Evolutionary conservation across 2,329 filamentous ascomycete genomes (phyloP).

Genomic region (Colletotrichum chlorophyti): DNA sequence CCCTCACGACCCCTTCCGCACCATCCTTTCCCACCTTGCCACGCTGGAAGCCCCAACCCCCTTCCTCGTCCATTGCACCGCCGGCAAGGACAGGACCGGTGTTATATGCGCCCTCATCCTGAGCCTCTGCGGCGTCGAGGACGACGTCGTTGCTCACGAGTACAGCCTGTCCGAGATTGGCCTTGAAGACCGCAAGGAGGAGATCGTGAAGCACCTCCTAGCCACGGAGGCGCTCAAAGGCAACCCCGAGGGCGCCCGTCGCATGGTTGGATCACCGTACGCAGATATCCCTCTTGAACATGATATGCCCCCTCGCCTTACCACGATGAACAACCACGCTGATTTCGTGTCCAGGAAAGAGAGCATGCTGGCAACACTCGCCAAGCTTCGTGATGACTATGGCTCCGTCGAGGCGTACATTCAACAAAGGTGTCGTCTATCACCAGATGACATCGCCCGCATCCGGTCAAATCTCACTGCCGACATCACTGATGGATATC

Average conservation of each 20-base stretch:
- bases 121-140: slow-evolving; percentile 65
- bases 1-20: slow-evolving; percentile 49
- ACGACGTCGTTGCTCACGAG: slow-evolving; percentile 68
- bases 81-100: slow-evolving; percentile 80
- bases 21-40: slow-evolving; percentile 63
- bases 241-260: slow-evolving; percentile 49
- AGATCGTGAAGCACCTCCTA: slow-evolving; percentile 57
- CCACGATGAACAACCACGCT: too few relatives aligned
- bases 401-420: slow-evolving; percentile 72
- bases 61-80: slow-evolving; percentile 75
- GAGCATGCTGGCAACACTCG: slow-evolving; percentile 55
- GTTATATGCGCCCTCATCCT: slow-evolving; percentile 72
- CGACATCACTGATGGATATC: slow-evolving; percentile 29
- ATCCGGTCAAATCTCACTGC: slow-evolving; percentile 58
- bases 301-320: too few relatives aligned
- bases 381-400: slow-evolving; percentile 64
- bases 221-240: slow-evolving; percentile 56
- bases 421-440: slow-evolving; percentile 62
- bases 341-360: slow-evolving; percentile 44
- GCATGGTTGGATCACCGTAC: slow-evolving; percentile 53
- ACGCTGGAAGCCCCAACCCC: slow-evolving; percentile 47
- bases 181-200: slow-evolving; percentile 57
- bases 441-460: slow-evolving; percentile 58
- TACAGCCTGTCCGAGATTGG: slow-evolving; percentile 73
- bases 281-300: slow-evolving; percentile 23